phyloP scores from a whole-genome alignment of 2,329 filamentous ascomycete genomes.

The Pseudocercospora macadamiae region DNA sequence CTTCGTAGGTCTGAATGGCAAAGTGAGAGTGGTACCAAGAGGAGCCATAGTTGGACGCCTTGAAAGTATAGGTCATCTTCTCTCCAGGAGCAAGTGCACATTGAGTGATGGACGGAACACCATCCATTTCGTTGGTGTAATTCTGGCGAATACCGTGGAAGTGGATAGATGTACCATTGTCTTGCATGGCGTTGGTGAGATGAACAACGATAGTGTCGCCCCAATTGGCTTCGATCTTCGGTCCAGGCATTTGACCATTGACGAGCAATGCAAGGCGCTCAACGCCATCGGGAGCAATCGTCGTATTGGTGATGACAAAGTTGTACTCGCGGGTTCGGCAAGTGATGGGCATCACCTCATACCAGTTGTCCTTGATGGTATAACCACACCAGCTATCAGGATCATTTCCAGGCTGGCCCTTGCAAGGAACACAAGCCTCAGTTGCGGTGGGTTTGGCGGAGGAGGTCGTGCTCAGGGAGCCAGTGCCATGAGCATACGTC shows the following conservation, averaged over 20 bases:
- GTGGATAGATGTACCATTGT: constrained; percentile 53
- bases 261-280: constrained; percentile 38
- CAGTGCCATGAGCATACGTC: not conserved
- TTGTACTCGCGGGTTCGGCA: constrained; percentile 44
- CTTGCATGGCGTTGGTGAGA: constrained; percentile 35
- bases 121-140: constrained; percentile 56
- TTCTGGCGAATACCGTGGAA: constrained; percentile 53
- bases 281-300: constrained; percentile 50
- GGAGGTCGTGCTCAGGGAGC: not conserved
- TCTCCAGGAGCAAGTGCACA: constrained; percentile 44
- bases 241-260: constrained; percentile 53
- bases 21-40: constrained; percentile 48
- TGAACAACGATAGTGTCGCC: constrained; percentile 41
- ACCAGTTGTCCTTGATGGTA: constrained; percentile 40
- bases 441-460: constrained; percentile 15
- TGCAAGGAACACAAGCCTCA: constrained; percentile 32
- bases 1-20: constrained; percentile 44
- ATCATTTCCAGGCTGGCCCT: constrained; percentile 36
- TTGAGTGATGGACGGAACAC: constrained; percentile 50
- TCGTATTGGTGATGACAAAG: constrained; percentile 36
- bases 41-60: constrained; percentile 42
- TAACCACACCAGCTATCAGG: constrained; percentile 39
- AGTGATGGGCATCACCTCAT: constrained; percentile 43
- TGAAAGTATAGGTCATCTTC: constrained; percentile 40
- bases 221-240: constrained; percentile 49